Evolutionary conservation across 2,329 filamentous ascomycete genomes (phyloP).

Genomic region (Pseudocercospora musae): DNA sequence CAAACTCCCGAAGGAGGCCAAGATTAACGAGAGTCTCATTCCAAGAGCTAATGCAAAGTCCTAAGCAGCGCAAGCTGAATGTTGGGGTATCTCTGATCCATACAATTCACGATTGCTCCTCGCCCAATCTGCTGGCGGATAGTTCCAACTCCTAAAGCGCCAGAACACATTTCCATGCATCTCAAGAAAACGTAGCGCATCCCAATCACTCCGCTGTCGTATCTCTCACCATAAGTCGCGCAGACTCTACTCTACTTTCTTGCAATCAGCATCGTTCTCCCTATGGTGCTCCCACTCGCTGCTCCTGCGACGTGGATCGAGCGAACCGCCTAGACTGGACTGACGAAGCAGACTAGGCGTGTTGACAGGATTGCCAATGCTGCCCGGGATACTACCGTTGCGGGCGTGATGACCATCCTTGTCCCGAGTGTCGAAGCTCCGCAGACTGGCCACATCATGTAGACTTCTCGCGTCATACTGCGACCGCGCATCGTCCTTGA

Average conservation of each 20-base stretch:
- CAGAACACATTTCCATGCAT: background rate
- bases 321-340: conserved; percentile 17
- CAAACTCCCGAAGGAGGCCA: background rate
- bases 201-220: no score
- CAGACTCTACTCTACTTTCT: background rate
- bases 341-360: conserved; percentile 42
- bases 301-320: conserved; percentile 18
- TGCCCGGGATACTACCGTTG: conserved; percentile 78
- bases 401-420: conserved; percentile 64
- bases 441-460: conserved; percentile 62
- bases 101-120: background rate
- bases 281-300: conserved; percentile 20
- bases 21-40: background rate
- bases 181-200: background rate
- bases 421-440: conserved; percentile 59
- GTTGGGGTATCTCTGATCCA: conserved; percentile 1
- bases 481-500: conserved; percentile 37
- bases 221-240: no score
- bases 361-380: conserved; percentile 65
- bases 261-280: conserved; percentile 4
- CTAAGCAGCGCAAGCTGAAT: background rate
- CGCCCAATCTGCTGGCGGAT: background rate
- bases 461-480: conserved; percentile 27
- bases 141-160: background rate
- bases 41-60: background rate